Conservation (phyloP, 176 grass and related monocot species). For the Eremochloa ophiuroides region DNA sequence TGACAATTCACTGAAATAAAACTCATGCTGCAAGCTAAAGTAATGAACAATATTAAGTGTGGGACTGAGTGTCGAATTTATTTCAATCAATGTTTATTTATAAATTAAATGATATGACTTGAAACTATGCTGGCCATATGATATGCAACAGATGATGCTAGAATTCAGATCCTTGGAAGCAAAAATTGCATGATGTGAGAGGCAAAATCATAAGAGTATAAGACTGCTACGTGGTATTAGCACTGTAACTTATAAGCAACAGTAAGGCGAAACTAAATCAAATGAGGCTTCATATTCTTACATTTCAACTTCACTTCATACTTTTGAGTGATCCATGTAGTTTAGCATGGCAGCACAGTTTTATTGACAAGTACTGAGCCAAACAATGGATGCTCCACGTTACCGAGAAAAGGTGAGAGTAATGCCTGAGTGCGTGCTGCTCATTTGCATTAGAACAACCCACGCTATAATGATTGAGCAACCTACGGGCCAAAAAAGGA, state of each 20-base stretch:
- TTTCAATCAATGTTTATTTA: conserved; percentile 9
- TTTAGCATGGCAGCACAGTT: not conserved
- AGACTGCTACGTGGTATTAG: not conserved
- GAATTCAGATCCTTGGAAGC: not conserved
- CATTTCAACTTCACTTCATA: not conserved
- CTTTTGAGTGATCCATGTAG: not conserved
- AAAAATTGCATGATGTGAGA: not conserved
- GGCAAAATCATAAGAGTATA: not conserved
- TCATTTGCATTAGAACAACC: too few relatives aligned
- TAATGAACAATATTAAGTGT: not conserved
- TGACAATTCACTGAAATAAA: not conserved
- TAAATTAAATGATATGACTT: not conserved
- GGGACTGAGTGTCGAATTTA: not conserved
- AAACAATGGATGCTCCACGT: not conserved
- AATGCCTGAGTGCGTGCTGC: not conserved
- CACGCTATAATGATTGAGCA: not conserved
- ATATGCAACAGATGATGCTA: not conserved
- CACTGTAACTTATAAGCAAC: not conserved
- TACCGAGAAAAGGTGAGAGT: not conserved
- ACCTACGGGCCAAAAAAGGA: not conserved
- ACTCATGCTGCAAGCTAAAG: not conserved
- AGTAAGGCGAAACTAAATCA: not conserved
- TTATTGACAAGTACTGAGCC: not conserved
- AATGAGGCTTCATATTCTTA: not conserved
- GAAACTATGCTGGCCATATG: not conserved